Percentiles rank a stretch among this genome's conserved stretches.
Conservation (phyloP, 176 grass and related monocot species). For the Triticum urartu region DNA sequence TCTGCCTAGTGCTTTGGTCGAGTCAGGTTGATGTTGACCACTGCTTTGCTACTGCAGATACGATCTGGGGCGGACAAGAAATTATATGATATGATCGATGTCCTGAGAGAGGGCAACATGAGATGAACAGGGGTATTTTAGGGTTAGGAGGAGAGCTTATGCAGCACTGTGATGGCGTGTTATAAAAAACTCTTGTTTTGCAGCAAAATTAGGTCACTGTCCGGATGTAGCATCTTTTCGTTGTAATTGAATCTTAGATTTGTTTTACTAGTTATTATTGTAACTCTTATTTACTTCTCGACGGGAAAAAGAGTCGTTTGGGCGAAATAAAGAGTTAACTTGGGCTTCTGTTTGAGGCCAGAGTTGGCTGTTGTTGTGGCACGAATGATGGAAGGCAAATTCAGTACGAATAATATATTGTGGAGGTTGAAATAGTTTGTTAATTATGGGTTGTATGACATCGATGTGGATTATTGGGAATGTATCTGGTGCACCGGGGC, state of each 20-base stretch:
- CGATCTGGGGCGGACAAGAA: slow-evolving; percentile 63
- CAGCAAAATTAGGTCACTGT: background rate
- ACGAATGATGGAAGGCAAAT: background rate
- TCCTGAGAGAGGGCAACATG: slow-evolving; percentile 78
- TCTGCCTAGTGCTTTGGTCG: background rate
- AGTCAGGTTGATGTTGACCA: background rate
- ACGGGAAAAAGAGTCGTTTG: background rate
- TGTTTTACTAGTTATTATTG: background rate
- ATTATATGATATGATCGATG: slow-evolving; percentile 93
- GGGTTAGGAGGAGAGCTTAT: background rate
- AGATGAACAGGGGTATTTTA: slow-evolving; percentile 34
- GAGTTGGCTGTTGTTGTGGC: background rate
- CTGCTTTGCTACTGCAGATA: slow-evolving; percentile 44
- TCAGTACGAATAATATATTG: background rate
- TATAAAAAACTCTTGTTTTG: background rate
- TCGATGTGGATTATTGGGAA: too few species aligned
- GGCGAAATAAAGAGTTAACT: background rate
- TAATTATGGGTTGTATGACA: background rate
- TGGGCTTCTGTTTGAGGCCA: background rate
- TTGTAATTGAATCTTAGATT: background rate
- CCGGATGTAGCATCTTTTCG: background rate
- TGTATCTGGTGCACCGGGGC: too few species aligned
- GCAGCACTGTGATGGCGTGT: background rate
- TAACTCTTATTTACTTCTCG: background rate
- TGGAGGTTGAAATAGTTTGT: background rate